Base-by-base conservation (phyloP, 331 rosid species). In the Pyracantha coccinea region DNA sequence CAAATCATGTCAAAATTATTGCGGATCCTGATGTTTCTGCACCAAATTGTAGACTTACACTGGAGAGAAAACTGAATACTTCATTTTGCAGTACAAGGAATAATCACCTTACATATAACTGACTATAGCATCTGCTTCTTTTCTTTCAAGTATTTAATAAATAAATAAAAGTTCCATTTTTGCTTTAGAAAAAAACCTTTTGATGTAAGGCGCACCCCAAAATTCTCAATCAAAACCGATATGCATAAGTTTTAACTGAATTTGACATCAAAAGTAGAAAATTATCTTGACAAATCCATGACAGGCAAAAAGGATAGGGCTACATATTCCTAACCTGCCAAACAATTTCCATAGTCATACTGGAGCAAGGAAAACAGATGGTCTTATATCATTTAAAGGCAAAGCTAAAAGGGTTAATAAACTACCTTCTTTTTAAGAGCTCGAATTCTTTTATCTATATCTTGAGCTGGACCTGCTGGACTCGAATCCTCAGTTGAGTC, bases 361-460 rank as follows among this genome's bases (percentile, higher is more conserved):
- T 27, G 28, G 28, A 27, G 45, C 14, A 38, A 27, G 28, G 53
- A 31, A 69, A 14, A 69, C 33, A 76, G 6, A 76, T 2, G 59
- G 68, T 33, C 17, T 2, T 31, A 61, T 4, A 33, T 7, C 27
- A 32, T 15, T 12, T 66, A 44, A 38, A 35, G 57, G 38, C 20
- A 74, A 64, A 28, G 71, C 47, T 11, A 17, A 53, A 38, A 27
- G 27, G 3, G 7, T 68, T 27, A 24, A 67, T 31, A 59, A 60
- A 24, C 62, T 81, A 93, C 97, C 98, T 91, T 93, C 85, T 91
- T 93, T 83, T 85, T 91, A 29, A 91, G 80, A 68, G 98, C 92
- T 64, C 97, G 92, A 65, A 91, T 93, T 79, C 66, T 87, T 80
- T 93, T 91, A 71, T 91, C 98, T 27, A 88, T 78, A 73, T 89